A percentile compares a stretch with the other conserved stretches of the same genome.
Conservation (phyloP, 805 yeast genomes). For the Metschnikowia colocasiae region DNA sequence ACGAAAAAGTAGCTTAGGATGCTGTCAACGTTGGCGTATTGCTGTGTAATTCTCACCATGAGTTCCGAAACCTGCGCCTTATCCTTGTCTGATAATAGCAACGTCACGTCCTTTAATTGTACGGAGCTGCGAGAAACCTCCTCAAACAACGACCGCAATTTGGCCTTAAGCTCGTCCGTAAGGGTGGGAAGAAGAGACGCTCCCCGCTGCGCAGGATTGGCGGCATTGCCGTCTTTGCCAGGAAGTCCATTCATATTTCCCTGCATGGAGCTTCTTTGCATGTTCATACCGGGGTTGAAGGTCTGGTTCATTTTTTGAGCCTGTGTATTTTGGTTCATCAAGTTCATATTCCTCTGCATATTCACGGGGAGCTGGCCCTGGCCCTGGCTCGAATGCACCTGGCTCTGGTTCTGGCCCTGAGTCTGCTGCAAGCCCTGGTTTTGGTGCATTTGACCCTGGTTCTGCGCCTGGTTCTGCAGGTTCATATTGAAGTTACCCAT, state of each 20-base stretch:
- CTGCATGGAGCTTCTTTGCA: neutral
- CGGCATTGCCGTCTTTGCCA: neutral
- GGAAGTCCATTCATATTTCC: neutral
- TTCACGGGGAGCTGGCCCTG: conserved; percentile 1
- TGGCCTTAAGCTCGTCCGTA: conserved; percentile 60
- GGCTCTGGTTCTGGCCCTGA: neutral
- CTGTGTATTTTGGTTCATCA: conserved; percentile 4
- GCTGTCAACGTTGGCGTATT: conserved; percentile 67
- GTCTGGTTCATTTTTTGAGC: conserved; percentile 1
- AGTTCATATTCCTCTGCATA: conserved; percentile 5
- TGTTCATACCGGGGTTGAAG: neutral
- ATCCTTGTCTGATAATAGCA: conserved; percentile 57
- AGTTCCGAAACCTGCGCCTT: conserved; percentile 57
- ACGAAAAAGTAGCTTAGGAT: conserved; percentile 75
- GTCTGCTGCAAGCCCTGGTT: neutral
- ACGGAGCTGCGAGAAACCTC: conserved; percentile 69
- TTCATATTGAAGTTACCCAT: neutral
- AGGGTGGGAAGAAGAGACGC: conserved; percentile 30
- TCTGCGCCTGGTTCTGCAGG: conserved; percentile 1
- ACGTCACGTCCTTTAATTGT: conserved; percentile 62
- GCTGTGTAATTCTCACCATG: conserved; percentile 51
- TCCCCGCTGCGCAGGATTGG: conserved; percentile 1
- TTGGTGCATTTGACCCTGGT: neutral
- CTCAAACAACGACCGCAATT: conserved; percentile 58
- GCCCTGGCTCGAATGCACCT: neutral